Conservation (phyloP, 208 protist species). For the Perkinsela sp. region DNA sequence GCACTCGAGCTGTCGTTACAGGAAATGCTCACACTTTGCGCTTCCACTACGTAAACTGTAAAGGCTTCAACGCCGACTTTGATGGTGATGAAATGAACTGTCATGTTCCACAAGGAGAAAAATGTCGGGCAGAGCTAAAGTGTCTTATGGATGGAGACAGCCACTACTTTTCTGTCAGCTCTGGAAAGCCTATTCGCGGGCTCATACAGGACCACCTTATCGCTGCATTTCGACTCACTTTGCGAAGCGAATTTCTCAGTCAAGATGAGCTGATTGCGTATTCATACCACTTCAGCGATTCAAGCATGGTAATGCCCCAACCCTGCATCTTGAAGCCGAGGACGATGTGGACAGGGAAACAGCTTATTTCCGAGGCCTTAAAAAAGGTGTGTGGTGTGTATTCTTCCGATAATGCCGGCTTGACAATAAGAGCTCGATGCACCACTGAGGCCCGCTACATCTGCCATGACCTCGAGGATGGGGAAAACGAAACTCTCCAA, state of each 20-base stretch:
- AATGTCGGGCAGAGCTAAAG: slow-evolving; percentile 74
- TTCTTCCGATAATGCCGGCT: slow-evolving; percentile 22
- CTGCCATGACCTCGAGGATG: slow-evolving; percentile 4
- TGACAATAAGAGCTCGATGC: slow-evolving; percentile 31
- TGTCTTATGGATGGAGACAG: slow-evolving; percentile 72
- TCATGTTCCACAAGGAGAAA: slow-evolving; percentile 85
- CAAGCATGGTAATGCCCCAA: slow-evolving; percentile 17
- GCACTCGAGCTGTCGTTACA: slow-evolving; percentile 70
- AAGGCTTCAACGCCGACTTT: slow-evolving; percentile 99
- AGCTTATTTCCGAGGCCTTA: slow-evolving; percentile 70
- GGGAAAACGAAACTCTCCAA: slow-evolving; percentile 28
- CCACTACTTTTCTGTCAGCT: slow-evolving; percentile 82
- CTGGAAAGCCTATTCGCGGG: slow-evolving; percentile 90
- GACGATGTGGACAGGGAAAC: slow-evolving; percentile 86
- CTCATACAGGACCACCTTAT: slow-evolving; percentile 99
- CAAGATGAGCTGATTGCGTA: slow-evolving; percentile 67
- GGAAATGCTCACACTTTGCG: slow-evolving; percentile 78
- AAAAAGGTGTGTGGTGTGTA: slow-evolving; percentile 29
- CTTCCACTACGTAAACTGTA: slow-evolving; percentile 99
- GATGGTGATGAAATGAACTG: slow-evolving; percentile 99
- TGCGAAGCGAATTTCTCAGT: slow-evolving; percentile 80
- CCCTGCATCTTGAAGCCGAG: slow-evolving; percentile 80
- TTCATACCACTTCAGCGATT: slow-evolving; percentile 28
- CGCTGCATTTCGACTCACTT: slow-evolving; percentile 80
- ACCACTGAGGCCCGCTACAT: slow-evolving; percentile 8